Base-by-base conservation (phyloP, 1,284 basidiomycete genomes). In the Mrakiaceae sp. region DNA sequence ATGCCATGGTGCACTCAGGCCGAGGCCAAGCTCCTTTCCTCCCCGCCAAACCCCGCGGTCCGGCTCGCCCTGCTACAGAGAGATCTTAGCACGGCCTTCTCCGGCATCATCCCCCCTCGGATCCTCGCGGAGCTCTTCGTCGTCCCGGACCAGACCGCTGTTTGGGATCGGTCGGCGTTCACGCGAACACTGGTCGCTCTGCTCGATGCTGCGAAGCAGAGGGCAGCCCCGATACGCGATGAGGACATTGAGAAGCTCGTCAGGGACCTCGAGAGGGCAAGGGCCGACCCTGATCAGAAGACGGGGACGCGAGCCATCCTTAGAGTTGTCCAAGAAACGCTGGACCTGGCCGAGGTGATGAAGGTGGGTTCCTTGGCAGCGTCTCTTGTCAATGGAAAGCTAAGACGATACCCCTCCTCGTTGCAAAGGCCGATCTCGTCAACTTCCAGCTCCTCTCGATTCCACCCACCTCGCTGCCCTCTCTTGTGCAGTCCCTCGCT, bases 211-310 rank as follows among this genome's bases (percentile, higher is more conserved):
- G 11, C 53, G 16, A 55, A 44, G 14, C 50, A 40, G n/a, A 5
- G 49, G 66, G 87, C 85, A 64, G 84, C 87, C 0, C 86, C 87
- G 2, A 76, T 79, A 5, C 80, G 85, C 40, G 87, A 88, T 69
- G 67, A 73, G 2, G 73, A 78, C 27, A 76, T 87, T 43, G 80
- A 82, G 62, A 68, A 71, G 3, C 72, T 86, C 39, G 72, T 79
- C 39, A 68, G 44, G 6, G 4, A n/a, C 7, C 57, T 58, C 14
- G 42, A 49, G 6, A n/a, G 51, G n/a, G 40, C 16, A 39, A 53
- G 51, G 51, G 40, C 16, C n/a, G 51, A n/a, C n/a, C 67, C 72
- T 27, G 60, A 68, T 16, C 60, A 62, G 40, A 66, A 66, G 16
- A 69, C 73, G 39, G 72, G 80, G 6, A 79, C 80, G 14, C 70